Evolutionary conservation across 2,329 filamentous ascomycete genomes (phyloP).

Genomic region (Claviceps pusilla): DNA sequence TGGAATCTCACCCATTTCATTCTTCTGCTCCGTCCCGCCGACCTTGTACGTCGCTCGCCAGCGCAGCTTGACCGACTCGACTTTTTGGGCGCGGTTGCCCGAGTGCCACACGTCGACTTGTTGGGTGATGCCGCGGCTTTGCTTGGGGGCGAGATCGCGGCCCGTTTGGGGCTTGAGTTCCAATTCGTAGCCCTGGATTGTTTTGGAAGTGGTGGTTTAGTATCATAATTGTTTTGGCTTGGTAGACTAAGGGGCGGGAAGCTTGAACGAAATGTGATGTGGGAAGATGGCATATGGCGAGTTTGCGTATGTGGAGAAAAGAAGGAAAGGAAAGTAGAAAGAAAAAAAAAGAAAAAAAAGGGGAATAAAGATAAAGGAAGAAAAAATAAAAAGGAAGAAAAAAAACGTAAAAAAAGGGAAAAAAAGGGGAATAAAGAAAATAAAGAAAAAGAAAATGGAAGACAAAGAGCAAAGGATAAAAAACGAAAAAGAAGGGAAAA

Average conservation of each 20-base stretch:
- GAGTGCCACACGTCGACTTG: conserved; percentile 61
- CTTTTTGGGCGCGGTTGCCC: conserved; percentile 51
- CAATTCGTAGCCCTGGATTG: conserved; percentile 56
- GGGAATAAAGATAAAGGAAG: too few relatives aligned
- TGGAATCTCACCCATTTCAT: conserved; percentile 74
- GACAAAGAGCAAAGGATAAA: neutral
- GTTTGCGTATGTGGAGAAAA: too few relatives aligned
- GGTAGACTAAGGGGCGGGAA: too few relatives aligned
- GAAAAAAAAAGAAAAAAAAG: too few relatives aligned
- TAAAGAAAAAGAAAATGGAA: too few relatives aligned
- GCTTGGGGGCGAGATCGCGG: conserved; percentile 57
- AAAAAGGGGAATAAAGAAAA: too few relatives aligned
- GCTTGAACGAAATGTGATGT: too few relatives aligned
- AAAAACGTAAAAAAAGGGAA: neutral
- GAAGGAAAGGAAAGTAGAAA: neutral
- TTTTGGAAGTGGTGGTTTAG: neutral
- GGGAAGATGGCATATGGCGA: too few relatives aligned
- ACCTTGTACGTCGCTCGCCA: conserved; percentile 77
- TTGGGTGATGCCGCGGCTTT: conserved; percentile 63
- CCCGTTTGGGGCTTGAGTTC: conserved; percentile 76
- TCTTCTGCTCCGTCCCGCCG: conserved; percentile 42
- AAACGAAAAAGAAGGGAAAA: neutral
- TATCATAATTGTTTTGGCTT: neutral
- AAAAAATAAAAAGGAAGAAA: neutral
- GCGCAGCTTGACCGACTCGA: conserved; percentile 69